Base-by-base conservation (phyloP, 192 early-diverging fungal species). In the Oehlia diaphana region DNA sequence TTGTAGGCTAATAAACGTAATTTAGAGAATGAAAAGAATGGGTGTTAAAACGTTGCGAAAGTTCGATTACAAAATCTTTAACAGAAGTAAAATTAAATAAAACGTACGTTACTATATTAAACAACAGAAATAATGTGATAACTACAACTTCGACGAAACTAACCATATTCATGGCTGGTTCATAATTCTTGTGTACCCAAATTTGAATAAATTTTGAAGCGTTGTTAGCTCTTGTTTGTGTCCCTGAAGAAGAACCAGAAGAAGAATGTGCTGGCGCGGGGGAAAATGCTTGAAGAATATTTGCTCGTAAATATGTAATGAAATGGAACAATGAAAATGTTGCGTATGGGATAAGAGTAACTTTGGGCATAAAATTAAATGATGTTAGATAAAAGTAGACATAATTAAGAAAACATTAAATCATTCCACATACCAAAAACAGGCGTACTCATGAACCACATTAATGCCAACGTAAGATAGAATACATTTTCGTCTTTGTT, bases 321-420 rank as follows among this genome's bases (percentile, higher is more conserved):
- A 89, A 85, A 79, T 95, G 93, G 82, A 95, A 93, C 71, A 92
- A 75, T 7, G 94, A 94, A 76, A 94, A 95, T 69, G 89, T 89
- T 9, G 81, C 85, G 63, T 90, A 94, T 9, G 94, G 94, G 72
- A 95, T 83, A 74, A 94, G 84, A n/a, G 92, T 88, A n/a, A 91
- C 92, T 94, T 81, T 4, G 85, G 35, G 50, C 9, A 44, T 69
- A 42, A 61, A 78, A 80, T n/a, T 39, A 71, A 63, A 26, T 26
- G 64, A 84, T 35, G 50, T 80, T 39, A 64, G 10, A 50, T 26
- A 69, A 64, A 26, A 3, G 23, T 44, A 12, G 12, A 50, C 62
- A 63, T 53, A 4, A 3, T 33, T 63, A 26, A 1, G 9, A 37
- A 67, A 75, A 31, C 9, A 28, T 4, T 37, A 19, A 37, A 2